Evolutionary conservation across 2,329 filamentous ascomycete genomes (phyloP).

Genomic region (Penicillium brasilianum): DNA sequence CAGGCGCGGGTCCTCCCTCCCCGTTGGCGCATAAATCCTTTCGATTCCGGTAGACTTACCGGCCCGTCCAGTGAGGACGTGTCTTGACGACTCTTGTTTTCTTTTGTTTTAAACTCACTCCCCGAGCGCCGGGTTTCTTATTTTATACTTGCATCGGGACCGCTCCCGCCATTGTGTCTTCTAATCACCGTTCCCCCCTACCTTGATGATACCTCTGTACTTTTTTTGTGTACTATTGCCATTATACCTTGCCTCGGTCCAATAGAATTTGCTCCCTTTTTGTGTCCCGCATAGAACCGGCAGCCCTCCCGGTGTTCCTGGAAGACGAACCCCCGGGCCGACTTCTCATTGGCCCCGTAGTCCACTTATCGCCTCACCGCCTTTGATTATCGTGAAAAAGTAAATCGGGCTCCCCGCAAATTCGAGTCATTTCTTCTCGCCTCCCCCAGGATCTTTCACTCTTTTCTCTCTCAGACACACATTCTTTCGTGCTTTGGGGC

Average conservation of each 20-base stretch:
- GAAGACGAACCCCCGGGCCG: background rate
- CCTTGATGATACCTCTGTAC: slow-evolving; percentile 27
- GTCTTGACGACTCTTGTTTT: slow-evolving; percentile 22
- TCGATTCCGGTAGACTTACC: slow-evolving; percentile 39
- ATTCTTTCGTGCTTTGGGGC: background rate
- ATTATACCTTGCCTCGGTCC: background rate
- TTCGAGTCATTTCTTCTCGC: slow-evolving; percentile 20
- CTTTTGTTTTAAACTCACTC: slow-evolving; percentile 22
- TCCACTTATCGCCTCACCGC: slow-evolving; percentile 44
- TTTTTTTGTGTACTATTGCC: slow-evolving; percentile 6
- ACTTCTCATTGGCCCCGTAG: slow-evolving; percentile 25
- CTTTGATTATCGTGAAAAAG: slow-evolving; percentile 35
- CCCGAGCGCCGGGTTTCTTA: slow-evolving; percentile 11
- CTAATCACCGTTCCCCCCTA: slow-evolving; percentile 16
- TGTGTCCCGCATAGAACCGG: slow-evolving; percentile 11
- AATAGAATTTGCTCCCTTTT: slow-evolving; percentile 17
- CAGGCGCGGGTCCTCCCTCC: slow-evolving; percentile 43
- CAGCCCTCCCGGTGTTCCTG: slow-evolving; percentile 6
- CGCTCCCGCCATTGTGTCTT: slow-evolving; percentile 17
- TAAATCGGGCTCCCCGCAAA: slow-evolving; percentile 29
- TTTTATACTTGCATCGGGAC: slow-evolving; percentile 25
- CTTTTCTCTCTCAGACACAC: slow-evolving; percentile 7
- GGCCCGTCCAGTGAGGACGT: slow-evolving; percentile 6
- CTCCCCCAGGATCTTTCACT: slow-evolving; percentile 9
- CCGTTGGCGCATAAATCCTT: slow-evolving; percentile 51